A percentile compares a stretch with the other conserved stretches of the same genome.
These are phyloP conservation scores for Poteriospumella lacustris DNA, from an alignment of 108 stramenopile genomes.

Conservation along the genomic window DNA sequence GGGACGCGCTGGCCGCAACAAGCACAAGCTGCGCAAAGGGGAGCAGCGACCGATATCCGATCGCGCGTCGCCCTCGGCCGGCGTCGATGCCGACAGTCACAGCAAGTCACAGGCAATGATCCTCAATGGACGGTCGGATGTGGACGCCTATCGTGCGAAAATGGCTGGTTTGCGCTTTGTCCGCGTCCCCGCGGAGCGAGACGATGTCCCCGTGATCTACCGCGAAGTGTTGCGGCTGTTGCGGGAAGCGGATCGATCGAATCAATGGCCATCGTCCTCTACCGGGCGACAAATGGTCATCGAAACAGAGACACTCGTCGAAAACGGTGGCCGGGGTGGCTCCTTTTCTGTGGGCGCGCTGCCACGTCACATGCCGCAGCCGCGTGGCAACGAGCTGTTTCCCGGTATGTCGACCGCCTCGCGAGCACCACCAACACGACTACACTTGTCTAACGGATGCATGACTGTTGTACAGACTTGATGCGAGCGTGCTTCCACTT, in stretches of 20 bases:
- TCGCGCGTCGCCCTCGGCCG: too few species aligned
- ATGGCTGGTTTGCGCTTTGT: neutral
- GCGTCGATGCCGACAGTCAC: too few species aligned
- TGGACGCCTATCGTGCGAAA: too few species aligned
- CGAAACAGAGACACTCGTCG: neutral
- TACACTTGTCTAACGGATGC: neutral
- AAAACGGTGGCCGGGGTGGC: slow-evolving; percentile 8
- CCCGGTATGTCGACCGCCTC: slow-evolving; percentile 47
- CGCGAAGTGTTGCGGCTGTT: neutral
- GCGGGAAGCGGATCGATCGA: neutral
- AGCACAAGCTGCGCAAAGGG: neutral
- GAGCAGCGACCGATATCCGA: too few species aligned
- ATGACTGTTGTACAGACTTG: slow-evolving; percentile 50
- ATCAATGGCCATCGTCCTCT: neutral
- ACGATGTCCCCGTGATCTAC: neutral
- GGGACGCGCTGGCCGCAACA: neutral
- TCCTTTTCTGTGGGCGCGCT: slow-evolving; percentile 20
- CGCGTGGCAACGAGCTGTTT: slow-evolving; percentile 68
- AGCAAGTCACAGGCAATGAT: too few species aligned
- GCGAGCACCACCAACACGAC: neutral
- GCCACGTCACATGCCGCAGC: slow-evolving; percentile 27
- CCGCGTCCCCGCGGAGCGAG: too few species aligned
- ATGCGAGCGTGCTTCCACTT: slow-evolving; percentile 74
- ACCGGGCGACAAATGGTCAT: neutral
- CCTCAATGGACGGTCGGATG: too few species aligned